phyloP scores from a whole-genome alignment of 805 yeast genomes.

The Sungouiella thailandica region DNA sequence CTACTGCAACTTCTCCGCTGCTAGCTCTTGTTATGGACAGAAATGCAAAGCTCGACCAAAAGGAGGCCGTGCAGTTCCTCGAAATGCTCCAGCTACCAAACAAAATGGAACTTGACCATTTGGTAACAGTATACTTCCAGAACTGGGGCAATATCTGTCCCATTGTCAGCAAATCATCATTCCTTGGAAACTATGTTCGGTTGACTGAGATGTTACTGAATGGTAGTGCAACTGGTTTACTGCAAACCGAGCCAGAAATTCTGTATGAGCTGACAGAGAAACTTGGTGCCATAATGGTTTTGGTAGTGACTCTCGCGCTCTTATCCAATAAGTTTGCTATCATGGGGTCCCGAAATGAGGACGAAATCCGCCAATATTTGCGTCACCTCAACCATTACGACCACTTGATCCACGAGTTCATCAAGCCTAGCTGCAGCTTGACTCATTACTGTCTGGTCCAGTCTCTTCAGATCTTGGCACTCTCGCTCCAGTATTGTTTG shows the following conservation, averaged over 20 bases:
- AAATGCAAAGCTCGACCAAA: slow-evolving; percentile 22
- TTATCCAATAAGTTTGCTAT: slow-evolving; percentile 38
- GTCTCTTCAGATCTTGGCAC: slow-evolving; percentile 61
- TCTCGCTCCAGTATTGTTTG: slow-evolving; percentile 67
- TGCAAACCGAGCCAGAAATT: slow-evolving; percentile 1
- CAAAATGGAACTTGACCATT: slow-evolving; percentile 59
- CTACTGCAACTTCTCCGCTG: slow-evolving; percentile 9
- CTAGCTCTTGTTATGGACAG: slow-evolving; percentile 24
- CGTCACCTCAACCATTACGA: slow-evolving; percentile 46
- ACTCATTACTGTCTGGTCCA: slow-evolving; percentile 59
- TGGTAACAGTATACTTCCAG: slow-evolving; percentile 63
- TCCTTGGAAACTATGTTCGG: slow-evolving; percentile 52
- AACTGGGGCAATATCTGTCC: slow-evolving; percentile 76
- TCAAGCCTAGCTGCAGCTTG: slow-evolving; percentile 51
- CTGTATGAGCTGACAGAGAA: slow-evolving; percentile 39
- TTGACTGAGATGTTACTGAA: slow-evolving; percentile 45
- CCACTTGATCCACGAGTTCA: slow-evolving; percentile 55
- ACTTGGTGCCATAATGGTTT: slow-evolving; percentile 51
- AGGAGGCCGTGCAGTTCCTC: slow-evolving; percentile 45
- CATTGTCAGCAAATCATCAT: slow-evolving; percentile 63
- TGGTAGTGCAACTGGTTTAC: slow-evolving; percentile 10
- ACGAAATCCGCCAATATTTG: slow-evolving; percentile 10
- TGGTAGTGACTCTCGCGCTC: slow-evolving; percentile 44
- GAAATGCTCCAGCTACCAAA: slow-evolving; percentile 32
- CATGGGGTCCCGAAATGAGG: slow-evolving; percentile 7